Base-by-base conservation (phyloP, 2,329 filamentous ascomycete species). In the Penicillium thymicola region DNA sequence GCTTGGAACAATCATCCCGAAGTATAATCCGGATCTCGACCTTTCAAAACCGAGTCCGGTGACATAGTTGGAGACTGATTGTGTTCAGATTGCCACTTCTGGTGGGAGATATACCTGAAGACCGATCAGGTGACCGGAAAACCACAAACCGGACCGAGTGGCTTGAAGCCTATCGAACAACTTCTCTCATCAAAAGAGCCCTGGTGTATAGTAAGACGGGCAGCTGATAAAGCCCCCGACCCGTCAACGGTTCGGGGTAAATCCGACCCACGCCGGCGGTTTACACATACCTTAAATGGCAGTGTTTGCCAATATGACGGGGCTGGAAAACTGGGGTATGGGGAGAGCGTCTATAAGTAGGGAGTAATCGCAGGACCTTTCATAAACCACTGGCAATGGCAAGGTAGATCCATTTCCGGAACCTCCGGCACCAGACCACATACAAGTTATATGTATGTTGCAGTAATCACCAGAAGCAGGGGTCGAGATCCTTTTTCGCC, bases 121-220 rank as follows among this genome's bases (percentile, higher is more conserved):
- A 61, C 64, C 63, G 64, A 57, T 66, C 63, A 66, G 45, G 53
- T 66, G 63, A 66, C 59, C 63, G 63, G 64, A 27, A 44, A 59
- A 27, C 38, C n/a, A 18, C 46, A 50, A 57, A 56, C 58, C 49
- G 54, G 46, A 54, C 59, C 61, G 64, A 46, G 59, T 61, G 58
- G 59, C 58, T 60, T 62, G 46, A 60, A 59, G 49, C 45, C 55
- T 59, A 63, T 59, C 54, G 36, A 46, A 13, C 30, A 37, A 37
- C 50, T 18, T 37, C 42, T 44, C 42, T 36, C 30, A 8, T 49
- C 4, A 37, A 49, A 36, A 37, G 37, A 36, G 34, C n/a, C 28
- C 32, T 45, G 18, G 10, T 27, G 38, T 34, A 28, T 52, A 53
- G 52, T 52, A 56, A 54, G 40, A 27, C 47, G 32, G 40, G 38